Evolutionary conservation across 139 green algal genomes (phyloP).

Genomic region (Tetradesmus lagerheimii): DNA sequence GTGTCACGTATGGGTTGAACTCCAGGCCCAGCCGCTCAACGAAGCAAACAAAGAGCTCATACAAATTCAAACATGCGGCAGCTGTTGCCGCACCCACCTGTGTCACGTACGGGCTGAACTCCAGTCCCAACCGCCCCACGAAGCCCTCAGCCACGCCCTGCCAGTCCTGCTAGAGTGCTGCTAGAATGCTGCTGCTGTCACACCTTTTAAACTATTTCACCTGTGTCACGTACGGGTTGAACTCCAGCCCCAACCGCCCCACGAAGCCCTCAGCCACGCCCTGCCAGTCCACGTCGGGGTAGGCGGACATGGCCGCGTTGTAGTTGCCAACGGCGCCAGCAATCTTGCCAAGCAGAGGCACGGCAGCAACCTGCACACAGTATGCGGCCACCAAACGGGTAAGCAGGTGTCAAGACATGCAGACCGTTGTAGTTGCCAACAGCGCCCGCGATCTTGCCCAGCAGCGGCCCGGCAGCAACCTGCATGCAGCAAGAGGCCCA

Average conservation of each 20-base stretch:
- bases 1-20: conserved; percentile 88
- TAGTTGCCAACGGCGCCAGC: conserved; percentile 99
- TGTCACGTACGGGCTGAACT: conserved; percentile 92
- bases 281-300: conserved; percentile 96
- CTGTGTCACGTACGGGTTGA: conserved; percentile 91
- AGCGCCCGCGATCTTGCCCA: conserved; percentile 96
- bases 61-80: no score
- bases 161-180: no score
- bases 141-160: conserved; percentile 76
- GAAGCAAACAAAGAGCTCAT: no score
- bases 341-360: conserved; percentile 93
- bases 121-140: conserved; percentile 73
- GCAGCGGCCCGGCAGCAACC: no score
- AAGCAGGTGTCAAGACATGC: no score
- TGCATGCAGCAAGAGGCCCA: no score
- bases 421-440: conserved; percentile 98
- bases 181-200: no score
- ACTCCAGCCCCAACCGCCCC: conserved; percentile 77
- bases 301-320: conserved; percentile 97
- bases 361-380: conserved; percentile 54
- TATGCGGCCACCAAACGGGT: no score
- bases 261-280: conserved; percentile 74
- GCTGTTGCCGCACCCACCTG: no score
- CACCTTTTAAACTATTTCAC: no score
- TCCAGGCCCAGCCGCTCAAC: conserved; percentile 71